Conservation (phyloP, 2,329 filamentous ascomycete species). For the Penicillium occitanis region DNA sequence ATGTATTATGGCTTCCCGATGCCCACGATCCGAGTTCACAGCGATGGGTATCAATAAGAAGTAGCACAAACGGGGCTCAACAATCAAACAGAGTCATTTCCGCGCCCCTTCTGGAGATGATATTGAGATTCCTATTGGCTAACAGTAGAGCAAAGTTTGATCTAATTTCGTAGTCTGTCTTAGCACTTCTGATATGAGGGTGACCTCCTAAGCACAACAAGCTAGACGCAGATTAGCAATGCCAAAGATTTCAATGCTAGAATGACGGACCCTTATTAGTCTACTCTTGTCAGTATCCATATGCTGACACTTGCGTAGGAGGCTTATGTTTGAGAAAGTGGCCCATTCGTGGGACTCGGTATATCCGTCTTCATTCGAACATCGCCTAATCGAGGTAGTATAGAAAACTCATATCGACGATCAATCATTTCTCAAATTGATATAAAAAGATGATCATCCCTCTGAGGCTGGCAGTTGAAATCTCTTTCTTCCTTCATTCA, state of each 20-base stretch:
- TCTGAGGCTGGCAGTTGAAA: too few species aligned
- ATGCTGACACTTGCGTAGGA: not conserved
- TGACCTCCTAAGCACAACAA: not conserved
- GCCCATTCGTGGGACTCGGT: not conserved
- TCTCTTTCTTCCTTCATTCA: not conserved
- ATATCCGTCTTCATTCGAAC: not conserved
- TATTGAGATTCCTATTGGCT: not conserved
- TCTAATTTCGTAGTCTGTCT: not conserved
- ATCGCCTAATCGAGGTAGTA: not conserved
- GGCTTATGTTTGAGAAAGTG: not conserved
- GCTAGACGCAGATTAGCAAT: not conserved
- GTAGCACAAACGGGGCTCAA: not conserved
- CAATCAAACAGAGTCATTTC: too few species aligned
- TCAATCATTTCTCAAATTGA: not conserved
- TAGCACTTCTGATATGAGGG: not conserved
- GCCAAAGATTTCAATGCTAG: not conserved
- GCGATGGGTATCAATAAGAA: not conserved
- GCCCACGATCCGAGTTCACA: not conserved
- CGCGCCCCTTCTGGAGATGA: not conserved
- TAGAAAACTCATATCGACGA: not conserved
- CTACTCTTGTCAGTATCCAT: not conserved
- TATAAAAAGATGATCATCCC: conserved; percentile 4
- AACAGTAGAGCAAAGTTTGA: not conserved
- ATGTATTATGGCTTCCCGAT: not conserved
- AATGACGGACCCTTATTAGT: not conserved